These are phyloP conservation scores for Evernia prunastri DNA, from an alignment of 495 filamentous ascomycete species.

Conservation along the genomic window DNA sequence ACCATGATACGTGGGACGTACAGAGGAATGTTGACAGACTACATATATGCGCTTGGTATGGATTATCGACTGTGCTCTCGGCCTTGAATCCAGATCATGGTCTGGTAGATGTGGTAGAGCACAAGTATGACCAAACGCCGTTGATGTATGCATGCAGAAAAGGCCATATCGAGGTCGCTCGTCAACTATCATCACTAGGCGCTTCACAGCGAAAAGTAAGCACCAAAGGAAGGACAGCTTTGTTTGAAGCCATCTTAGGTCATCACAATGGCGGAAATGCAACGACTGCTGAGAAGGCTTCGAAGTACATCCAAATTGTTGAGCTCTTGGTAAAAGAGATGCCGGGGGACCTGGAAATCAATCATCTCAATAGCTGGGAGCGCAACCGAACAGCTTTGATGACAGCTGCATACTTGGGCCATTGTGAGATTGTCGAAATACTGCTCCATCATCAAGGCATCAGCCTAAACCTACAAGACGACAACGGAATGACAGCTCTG, in stretches of 20 bases:
- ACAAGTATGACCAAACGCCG: slow-evolving; percentile 25
- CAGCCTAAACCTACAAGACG: slow-evolving; percentile 15
- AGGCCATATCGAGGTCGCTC: slow-evolving; percentile 18
- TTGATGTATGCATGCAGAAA: slow-evolving; percentile 27
- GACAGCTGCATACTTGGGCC: slow-evolving; percentile 11
- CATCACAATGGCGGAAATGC: slow-evolving; percentile 3
- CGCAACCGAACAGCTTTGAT: slow-evolving; percentile 23
- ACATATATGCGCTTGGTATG: slow-evolving; percentile 28
- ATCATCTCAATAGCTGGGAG: neutral
- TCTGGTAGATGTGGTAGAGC: slow-evolving; percentile 20
- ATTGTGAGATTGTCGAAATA: slow-evolving; percentile 12
- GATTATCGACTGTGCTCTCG: slow-evolving; percentile 14
- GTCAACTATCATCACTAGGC: slow-evolving; percentile 16
- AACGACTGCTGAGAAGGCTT: neutral
- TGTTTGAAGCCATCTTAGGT: slow-evolving; percentile 24
- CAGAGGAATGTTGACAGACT: slow-evolving; percentile 20
- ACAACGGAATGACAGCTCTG: slow-evolving; percentile 20
- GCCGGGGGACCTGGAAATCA: slow-evolving; percentile 15
- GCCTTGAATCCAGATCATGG: slow-evolving; percentile 8
- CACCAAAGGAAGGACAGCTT: slow-evolving; percentile 19
- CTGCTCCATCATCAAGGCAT: slow-evolving; percentile 17
- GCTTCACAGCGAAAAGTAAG: slow-evolving; percentile 20
- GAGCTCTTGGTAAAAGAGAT: slow-evolving; percentile 6
- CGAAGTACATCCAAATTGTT: neutral
- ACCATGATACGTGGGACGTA: slow-evolving; percentile 29